Base-by-base conservation (phyloP, 768 basidiomycete genomes). In the Mrakia hoshinonis region DNA sequence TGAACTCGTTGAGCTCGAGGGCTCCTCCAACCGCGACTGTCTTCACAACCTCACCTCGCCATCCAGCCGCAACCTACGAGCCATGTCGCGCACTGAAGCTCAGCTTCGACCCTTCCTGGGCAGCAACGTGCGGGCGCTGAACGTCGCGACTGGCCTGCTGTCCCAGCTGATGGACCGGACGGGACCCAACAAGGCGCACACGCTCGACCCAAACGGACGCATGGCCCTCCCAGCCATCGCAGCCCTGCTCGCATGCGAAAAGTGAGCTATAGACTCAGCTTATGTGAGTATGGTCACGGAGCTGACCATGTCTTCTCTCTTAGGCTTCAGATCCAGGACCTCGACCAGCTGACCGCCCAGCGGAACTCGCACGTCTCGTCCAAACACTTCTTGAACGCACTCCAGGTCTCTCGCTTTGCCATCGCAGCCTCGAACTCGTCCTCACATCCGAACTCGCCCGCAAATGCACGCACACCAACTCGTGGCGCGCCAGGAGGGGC, bases 151-250 rank as follows among this genome's bases (percentile, higher is more conserved):
- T 22, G 58, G 58, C 0, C 34, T 61, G 20, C 34, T 61, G 31
- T 36, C 34, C 5, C 58, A 61, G 36, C 58, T 61, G 4, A 1
- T 29, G 11, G 34, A 61, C 34, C 31, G 58, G 34, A 61, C 58
- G 34, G 58, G 58, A 20, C 58, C 58, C 36, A 61, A 61, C 58
- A 61, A 61, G 20, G 31, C 58, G 34, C 58, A 61, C n/a, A 29
- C 31, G 10, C 58, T 61, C 20, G 58, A 61, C 58, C 31, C 31
- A 22, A 34, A 61, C 58, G 58, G 58, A 36, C 31, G 58, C n/a
- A 31, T 61, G 31, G 58, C 58, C 15, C 36, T 61, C 36, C 58
- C 58, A 18, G 58, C 58, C 26, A 61, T 61, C 58, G 31, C 58
- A 20, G 31, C 58, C 20, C 58, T 61, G 0, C 58, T 61, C 3